Evolutionary conservation across 1,284 basidiomycete genomes (phyloP).

Genomic region (Cutaneotrichosporon cutaneum): DNA sequence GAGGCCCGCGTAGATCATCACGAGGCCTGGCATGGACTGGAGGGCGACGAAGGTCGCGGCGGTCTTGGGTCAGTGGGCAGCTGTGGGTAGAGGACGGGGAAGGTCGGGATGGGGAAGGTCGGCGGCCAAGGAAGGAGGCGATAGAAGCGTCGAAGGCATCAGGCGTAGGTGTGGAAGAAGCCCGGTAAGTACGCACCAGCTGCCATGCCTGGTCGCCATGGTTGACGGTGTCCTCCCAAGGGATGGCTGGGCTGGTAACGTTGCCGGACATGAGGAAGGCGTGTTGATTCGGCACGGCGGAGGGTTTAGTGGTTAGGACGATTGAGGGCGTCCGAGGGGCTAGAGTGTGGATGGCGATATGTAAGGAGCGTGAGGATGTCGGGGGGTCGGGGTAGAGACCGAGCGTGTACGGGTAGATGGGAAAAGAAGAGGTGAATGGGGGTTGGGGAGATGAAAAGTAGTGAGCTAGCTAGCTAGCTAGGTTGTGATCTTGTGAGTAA

Average conservation of each 20-base stretch:
- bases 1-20: conserved; percentile 4
- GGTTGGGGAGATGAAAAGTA: too few species aligned
- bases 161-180: too few species aligned
- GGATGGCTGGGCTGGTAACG: background rate
- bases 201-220: conserved; percentile 3
- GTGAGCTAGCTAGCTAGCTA: too few species aligned
- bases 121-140: background rate
- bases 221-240: background rate
- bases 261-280: background rate
- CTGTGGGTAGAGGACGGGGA: too few species aligned
- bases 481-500: too few species aligned
- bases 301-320: background rate
- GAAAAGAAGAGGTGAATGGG: too few species aligned
- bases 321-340: background rate
- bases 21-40: conserved; percentile 1
- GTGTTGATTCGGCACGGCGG: background rate
- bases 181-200: background rate
- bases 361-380: too few species aligned
- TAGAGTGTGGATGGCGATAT: too few species aligned
- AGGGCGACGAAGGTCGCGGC: background rate
- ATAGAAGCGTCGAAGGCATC: too few species aligned
- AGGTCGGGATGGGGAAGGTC: too few species aligned
- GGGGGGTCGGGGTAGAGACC: too few species aligned
- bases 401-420: too few species aligned
- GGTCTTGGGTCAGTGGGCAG: background rate